A percentile compares a stretch with the other conserved stretches of the same genome.
phyloP scores from a whole-genome alignment of 768 basidiomycete genomes.

The Pulveroboletus frians region DNA sequence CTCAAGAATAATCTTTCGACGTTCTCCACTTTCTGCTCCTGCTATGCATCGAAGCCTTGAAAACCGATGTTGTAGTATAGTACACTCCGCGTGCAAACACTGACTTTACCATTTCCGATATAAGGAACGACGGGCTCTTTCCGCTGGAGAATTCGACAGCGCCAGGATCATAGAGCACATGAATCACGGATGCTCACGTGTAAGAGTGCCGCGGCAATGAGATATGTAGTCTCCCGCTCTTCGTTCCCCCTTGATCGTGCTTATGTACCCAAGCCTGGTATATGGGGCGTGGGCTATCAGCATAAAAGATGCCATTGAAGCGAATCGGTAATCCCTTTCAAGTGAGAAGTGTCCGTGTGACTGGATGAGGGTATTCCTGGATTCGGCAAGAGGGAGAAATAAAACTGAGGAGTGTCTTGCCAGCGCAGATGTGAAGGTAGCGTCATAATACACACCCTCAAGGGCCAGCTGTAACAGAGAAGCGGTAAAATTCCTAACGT shows the following conservation, averaged over 20 bases:
- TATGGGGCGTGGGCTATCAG: conserved; percentile 48
- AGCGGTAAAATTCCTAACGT: conserved; percentile 29
- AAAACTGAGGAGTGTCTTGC: conserved; percentile 28
- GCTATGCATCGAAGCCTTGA: conserved; percentile 38
- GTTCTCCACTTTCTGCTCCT: conserved; percentile 34
- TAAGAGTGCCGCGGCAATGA: conserved; percentile 39
- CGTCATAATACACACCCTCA: conserved; percentile 53
- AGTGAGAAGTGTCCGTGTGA: conserved; percentile 31
- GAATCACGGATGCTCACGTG: conserved; percentile 35
- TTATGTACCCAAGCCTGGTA: conserved; percentile 59
- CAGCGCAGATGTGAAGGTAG: conserved; percentile 53
- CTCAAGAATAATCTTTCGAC: conserved; percentile 57
- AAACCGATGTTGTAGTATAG: conserved; percentile 53
- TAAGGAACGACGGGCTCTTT: conserved; percentile 58
- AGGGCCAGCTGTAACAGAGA: conserved; percentile 38
- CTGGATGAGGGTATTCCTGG: conserved; percentile 23
- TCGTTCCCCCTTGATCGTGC: conserved; percentile 29
- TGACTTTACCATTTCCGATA: conserved; percentile 50
- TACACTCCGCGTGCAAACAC: conserved; percentile 56
- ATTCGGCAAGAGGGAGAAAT: background rate
- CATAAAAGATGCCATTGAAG: conserved; percentile 29
- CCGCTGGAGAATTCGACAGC: conserved; percentile 28
- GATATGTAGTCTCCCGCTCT: conserved; percentile 47
- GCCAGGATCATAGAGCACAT: conserved; percentile 4
- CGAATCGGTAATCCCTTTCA: conserved; percentile 36